These are phyloP conservation scores for Trichoderma koningiopsis DNA, from an alignment of 2,329 filamentous ascomycete genomes.

Conservation along the genomic window DNA sequence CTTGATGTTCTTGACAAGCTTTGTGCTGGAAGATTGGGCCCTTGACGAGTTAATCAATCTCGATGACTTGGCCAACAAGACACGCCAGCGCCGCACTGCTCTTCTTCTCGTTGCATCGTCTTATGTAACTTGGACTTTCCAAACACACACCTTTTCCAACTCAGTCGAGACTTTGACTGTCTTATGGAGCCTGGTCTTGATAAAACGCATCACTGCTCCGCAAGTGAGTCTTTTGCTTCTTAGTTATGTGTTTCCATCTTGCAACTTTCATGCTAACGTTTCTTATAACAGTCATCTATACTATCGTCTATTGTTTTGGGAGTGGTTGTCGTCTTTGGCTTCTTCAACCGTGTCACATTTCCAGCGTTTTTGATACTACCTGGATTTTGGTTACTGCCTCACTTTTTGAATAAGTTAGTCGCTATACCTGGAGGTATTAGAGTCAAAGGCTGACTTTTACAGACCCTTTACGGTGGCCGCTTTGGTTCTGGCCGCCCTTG, in stretches of 20 bases:
- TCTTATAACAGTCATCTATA: conserved; percentile 69
- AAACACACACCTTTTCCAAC: conserved; percentile 98
- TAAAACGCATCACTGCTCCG: conserved; percentile 79
- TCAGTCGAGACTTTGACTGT: conserved; percentile 92
- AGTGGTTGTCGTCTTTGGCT: conserved; percentile 77
- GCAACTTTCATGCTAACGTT: conserved; percentile 31
- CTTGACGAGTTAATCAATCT: conserved; percentile 78
- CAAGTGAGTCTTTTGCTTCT: conserved; percentile 57
- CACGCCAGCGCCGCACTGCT: conserved; percentile 70
- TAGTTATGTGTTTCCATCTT: too few relatives aligned
- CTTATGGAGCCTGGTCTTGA: conserved; percentile 89
- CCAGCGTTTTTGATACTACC: conserved; percentile 89
- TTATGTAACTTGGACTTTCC: conserved; percentile 98
- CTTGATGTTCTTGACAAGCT: conserved; percentile 92
- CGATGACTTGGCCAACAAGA: conserved; percentile 57
- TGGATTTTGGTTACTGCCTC: conserved; percentile 77
- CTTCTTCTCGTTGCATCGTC: conserved; percentile 88
- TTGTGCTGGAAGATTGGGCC: conserved; percentile 97
- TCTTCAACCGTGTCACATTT: conserved; percentile 97
- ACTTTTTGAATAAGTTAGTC: conserved; percentile 77
- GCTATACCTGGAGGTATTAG: not conserved
- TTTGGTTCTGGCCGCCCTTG: conserved; percentile 64
- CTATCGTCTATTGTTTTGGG: conserved; percentile 77
- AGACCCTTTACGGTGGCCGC: conserved; percentile 64
- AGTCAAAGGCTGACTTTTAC: conserved; percentile 28